Evolutionary conservation across 495 filamentous ascomycete species (phyloP).

Genomic region (Xylaria longipes): DNA sequence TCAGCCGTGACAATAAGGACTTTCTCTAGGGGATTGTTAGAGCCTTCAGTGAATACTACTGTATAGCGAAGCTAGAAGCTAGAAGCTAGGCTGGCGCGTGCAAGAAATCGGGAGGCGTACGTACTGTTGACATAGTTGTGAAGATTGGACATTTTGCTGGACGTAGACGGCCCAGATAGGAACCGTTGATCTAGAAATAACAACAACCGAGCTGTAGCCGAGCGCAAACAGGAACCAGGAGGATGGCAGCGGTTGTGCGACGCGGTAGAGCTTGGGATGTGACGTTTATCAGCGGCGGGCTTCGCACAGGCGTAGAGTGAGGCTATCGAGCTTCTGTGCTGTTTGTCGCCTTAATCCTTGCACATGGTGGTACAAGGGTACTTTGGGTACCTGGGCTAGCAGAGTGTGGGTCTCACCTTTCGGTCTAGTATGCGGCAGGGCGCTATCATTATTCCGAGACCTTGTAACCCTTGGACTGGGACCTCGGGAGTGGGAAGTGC

Average conservation of each 20-base stretch:
- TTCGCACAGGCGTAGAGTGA: not conserved
- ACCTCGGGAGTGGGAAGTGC: too few species aligned
- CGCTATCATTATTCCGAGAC: not conserved
- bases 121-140: conserved; percentile 44
- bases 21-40: conserved; percentile 66
- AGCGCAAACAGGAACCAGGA: conserved; percentile 11
- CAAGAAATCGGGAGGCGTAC: conserved; percentile 19
- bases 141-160: conserved; percentile 40
- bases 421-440: too few species aligned
- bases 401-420: too few species aligned
- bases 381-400: not conserved
- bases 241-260: not conserved
- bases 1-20: conserved; percentile 92
- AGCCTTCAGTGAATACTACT: not conserved
- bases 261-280: not conserved
- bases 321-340: conserved; percentile 10
- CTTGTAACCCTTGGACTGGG: too few species aligned
- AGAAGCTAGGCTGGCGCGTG: not conserved
- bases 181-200: not conserved
- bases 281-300: not conserved
- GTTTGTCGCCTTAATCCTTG: not conserved
- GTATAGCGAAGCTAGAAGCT: not conserved
- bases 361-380: not conserved
- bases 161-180: not conserved
- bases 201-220: not conserved